Conservation (phyloP, 805 yeast genomes). For the Candida vaughaniae region DNA sequence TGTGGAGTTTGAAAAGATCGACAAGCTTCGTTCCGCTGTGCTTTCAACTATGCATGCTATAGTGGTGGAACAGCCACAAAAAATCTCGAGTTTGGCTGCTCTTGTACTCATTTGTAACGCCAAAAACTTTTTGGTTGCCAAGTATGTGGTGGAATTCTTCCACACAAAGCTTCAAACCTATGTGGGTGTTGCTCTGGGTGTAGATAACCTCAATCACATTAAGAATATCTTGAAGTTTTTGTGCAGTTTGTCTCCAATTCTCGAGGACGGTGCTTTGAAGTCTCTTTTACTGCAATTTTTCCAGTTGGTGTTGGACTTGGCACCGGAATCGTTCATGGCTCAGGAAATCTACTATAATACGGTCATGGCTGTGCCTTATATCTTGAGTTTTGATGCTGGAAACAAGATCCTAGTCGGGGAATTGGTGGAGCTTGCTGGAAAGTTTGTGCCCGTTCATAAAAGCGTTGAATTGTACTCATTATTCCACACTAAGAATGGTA, state of each 20-base stretch:
- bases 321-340: conserved; percentile 39
- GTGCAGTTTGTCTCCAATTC: conserved; percentile 62
- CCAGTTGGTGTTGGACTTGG: conserved; percentile 51
- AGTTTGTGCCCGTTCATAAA: conserved; percentile 27
- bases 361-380: conserved; percentile 63
- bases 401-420: conserved; percentile 34
- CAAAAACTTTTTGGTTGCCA: conserved; percentile 63
- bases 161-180: conserved; percentile 62
- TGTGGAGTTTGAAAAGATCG: conserved; percentile 63
- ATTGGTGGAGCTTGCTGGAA: conserved; percentile 46
- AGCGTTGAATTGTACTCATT: conserved; percentile 23
- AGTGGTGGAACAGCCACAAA: conserved; percentile 87
- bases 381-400: conserved; percentile 44
- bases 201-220: conserved; percentile 67
- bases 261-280: conserved; percentile 43
- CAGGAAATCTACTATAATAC: conserved; percentile 67
- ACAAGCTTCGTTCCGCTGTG: conserved; percentile 56
- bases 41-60: conserved; percentile 67
- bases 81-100: conserved; percentile 68
- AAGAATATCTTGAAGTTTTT: conserved; percentile 72
- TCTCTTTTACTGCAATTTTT: conserved; percentile 55
- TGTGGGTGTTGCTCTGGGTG: conserved; percentile 36
- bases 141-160: conserved; percentile 64
- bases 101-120: conserved; percentile 66
- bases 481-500: conserved; percentile 33